phyloP scores from a whole-genome alignment of 306 rosid species.

The Corylus heterophylla region DNA sequence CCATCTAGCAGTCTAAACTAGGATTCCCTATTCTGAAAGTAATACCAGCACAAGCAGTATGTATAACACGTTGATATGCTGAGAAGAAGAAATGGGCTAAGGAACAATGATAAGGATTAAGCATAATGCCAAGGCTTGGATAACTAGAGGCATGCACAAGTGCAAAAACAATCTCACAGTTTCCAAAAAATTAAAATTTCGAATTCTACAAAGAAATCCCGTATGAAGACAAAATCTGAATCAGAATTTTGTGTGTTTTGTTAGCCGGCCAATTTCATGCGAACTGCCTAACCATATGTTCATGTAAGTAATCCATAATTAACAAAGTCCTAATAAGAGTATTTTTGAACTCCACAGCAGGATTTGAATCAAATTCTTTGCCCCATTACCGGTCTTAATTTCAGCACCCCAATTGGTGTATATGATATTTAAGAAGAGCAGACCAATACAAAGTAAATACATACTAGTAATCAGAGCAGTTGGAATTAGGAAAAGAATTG shows the following conservation, averaged over 20 bases:
- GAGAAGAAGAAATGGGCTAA: background rate
- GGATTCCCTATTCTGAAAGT: background rate
- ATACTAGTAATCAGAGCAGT: background rate
- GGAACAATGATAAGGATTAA: background rate
- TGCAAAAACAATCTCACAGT: background rate
- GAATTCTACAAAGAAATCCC: background rate
- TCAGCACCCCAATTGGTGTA: background rate
- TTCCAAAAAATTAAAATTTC: background rate
- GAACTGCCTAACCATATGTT: too few species aligned
- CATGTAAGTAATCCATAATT: too few species aligned
- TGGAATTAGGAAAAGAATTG: background rate
- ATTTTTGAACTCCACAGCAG: background rate
- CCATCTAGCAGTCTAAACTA: background rate
- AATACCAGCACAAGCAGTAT: background rate
- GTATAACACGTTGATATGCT: background rate
- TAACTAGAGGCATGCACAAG: background rate
- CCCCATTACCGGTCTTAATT: background rate
- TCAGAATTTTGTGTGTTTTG: background rate
- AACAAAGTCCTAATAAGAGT: background rate
- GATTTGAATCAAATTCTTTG: background rate
- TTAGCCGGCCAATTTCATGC: background rate
- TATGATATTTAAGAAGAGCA: too few species aligned
- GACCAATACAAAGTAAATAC: background rate
- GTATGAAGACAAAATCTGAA: background rate
- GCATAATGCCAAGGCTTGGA: background rate